phyloP scores from a whole-genome alignment of 108 stramenopile genomes.

The Nitzschia putrida region DNA sequence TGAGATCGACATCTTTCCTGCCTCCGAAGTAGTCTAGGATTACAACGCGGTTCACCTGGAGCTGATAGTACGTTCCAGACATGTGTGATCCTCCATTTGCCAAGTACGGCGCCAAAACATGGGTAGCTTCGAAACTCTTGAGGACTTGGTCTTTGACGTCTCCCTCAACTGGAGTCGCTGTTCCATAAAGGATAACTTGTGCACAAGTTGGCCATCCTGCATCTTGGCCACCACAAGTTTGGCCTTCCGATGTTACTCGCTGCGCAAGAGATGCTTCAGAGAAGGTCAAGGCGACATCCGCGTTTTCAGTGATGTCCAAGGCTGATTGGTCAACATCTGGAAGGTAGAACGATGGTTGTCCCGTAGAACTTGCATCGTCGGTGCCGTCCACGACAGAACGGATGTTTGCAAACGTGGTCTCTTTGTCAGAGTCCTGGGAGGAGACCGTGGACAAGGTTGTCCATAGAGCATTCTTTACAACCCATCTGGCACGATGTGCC shows the following conservation, averaged over 20 bases:
- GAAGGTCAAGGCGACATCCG: constrained; percentile 6
- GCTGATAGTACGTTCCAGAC: constrained; percentile 14
- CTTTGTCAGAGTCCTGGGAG: neutral
- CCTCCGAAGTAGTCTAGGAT: constrained; percentile 17
- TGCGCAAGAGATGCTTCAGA: constrained; percentile 21
- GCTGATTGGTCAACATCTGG: constrained; percentile 11
- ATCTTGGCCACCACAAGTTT: constrained; percentile 11
- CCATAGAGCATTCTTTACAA: constrained; percentile 10
- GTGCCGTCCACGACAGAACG: constrained; percentile 11
- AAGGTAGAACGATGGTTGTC: constrained; percentile 13
- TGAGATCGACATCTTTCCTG: neutral
- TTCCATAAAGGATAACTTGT: constrained; percentile 8
- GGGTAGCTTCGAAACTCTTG: neutral
- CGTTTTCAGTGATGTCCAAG: neutral
- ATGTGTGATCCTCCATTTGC: constrained; percentile 14
- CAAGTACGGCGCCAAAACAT: constrained; percentile 5
- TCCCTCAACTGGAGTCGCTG: constrained; percentile 1
- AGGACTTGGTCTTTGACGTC: neutral
- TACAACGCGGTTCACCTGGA: neutral
- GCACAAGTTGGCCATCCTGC: constrained; percentile 12
- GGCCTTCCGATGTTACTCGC: neutral
- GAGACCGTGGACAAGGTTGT: constrained; percentile 12
- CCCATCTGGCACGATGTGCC: constrained; percentile 10
- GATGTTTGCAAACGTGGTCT: constrained; percentile 7
- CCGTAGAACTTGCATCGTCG: neutral